These are phyloP conservation scores for Ceratocystis alfenasii DNA, from an alignment of 2,329 filamentous ascomycete species.

Conservation along the genomic window DNA sequence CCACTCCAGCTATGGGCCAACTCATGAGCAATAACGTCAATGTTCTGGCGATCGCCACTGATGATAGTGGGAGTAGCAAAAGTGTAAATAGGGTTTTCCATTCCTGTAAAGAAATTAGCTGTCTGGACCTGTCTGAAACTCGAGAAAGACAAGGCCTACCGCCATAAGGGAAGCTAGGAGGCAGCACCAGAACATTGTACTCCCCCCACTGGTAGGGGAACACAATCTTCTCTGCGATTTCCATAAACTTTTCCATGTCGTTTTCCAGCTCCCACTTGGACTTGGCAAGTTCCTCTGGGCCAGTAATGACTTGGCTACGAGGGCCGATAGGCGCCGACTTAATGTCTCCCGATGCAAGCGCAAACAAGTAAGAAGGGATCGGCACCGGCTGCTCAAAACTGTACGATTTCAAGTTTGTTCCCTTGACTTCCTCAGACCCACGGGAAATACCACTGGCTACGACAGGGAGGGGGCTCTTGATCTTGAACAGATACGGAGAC, in stretches of 20 bases:
- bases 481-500: slow-evolving; percentile 81
- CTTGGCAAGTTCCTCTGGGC: slow-evolving; percentile 70
- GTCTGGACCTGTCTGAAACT: background rate
- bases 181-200: slow-evolving; percentile 86
- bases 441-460: slow-evolving; percentile 70
- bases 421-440: slow-evolving; percentile 34
- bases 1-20: slow-evolving; percentile 71
- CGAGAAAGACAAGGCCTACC: slow-evolving; percentile 36
- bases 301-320: slow-evolving; percentile 71
- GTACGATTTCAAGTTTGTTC: slow-evolving; percentile 54
- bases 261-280: slow-evolving; percentile 86
- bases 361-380: slow-evolving; percentile 89
- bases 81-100: slow-evolving; percentile 90
- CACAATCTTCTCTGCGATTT: slow-evolving; percentile 67
- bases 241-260: slow-evolving; percentile 85
- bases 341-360: slow-evolving; percentile 78
- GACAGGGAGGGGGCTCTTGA: slow-evolving; percentile 78
- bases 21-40: slow-evolving; percentile 92
- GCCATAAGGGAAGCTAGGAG: slow-evolving; percentile 81
- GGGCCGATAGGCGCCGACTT: slow-evolving; percentile 76
- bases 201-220: slow-evolving; percentile 89
- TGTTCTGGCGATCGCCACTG: slow-evolving; percentile 77
- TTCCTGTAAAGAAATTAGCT: slow-evolving; percentile 37
- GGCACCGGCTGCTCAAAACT: slow-evolving; percentile 82
- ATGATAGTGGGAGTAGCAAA: slow-evolving; percentile 93